Base-by-base conservation (phyloP, 1,139 yeast species). In the Spathaspora jeffriesii region DNA sequence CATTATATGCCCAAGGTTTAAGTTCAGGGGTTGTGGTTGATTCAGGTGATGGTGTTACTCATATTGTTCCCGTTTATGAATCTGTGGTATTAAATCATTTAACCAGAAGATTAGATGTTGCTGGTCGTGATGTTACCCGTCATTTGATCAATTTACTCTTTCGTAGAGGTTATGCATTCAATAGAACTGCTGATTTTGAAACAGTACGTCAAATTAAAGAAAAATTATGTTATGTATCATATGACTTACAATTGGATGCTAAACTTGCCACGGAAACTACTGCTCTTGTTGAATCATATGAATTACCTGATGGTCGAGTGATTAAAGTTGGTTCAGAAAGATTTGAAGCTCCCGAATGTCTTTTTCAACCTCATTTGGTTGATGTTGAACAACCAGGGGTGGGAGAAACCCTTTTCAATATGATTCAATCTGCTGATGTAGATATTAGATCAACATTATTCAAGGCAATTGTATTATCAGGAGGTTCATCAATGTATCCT, bases 401-500 rank as follows among this genome's bases (percentile, higher is more conserved):
- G 51, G 98, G 97, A 47, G 99, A 93, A 69, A 77, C 87, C 36
- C 76, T 93, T 53, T 93, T 91, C 74, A 89, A 90, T 66, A 90
- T 97, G 3, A 85, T 93, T 55, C 98, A 93, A 73, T 72, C 91
- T 6, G 97, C 98, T 39, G 99, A 93, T 63, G 86, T 93, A 43
- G 99, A 93, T 66, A 83, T 93, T 48, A 83, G 98, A 68, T 79
- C 96, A 7, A 81, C 97, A 1, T 78, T 93, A 52, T 93, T 82
- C 72, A 88, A 87, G 63, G 96, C 97, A 1, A 88, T 93, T 67
- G 99, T 93, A 17, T 77, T 93, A 42, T 88, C 96, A 36, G 99
- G 99, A 63, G 99, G 99, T 47, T 92, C 98, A 2, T 88, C 96
- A 45, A 93, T 95, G 99, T 93, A 95, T 65, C 99, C 99, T 1